phyloP scores from a whole-genome alignment of 2,329 filamentous ascomycete species.

The Juglanconis oblonga region DNA sequence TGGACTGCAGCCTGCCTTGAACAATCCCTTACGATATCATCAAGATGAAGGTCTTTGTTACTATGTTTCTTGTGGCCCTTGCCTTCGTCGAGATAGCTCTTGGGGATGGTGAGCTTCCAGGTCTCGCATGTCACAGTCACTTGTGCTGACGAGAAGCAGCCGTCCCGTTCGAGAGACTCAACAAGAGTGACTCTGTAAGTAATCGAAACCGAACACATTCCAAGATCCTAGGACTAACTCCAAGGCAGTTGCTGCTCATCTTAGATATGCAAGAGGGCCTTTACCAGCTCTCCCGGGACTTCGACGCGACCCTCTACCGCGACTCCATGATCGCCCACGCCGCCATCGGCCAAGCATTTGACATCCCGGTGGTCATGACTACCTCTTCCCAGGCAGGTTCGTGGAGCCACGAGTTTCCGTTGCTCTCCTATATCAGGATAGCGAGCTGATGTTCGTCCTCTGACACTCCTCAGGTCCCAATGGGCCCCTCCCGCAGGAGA shows the following conservation, averaged over 20 bases:
- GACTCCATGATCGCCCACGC: constrained; percentile 68
- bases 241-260: constrained; percentile 48
- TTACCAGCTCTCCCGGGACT: constrained; percentile 62
- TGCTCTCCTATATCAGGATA: neutral
- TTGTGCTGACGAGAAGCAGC: constrained; percentile 1
- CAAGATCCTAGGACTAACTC: neutral
- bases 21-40: no score
- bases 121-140: no score
- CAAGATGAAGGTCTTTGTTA: neutral
- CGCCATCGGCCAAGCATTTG: constrained; percentile 62
- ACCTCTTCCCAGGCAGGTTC: constrained; percentile 60
- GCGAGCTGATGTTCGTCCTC: neutral
- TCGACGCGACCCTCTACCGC: constrained; percentile 60
- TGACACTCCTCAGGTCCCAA: constrained; percentile 54
- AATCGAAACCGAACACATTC: neutral
- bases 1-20: no score
- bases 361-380: constrained; percentile 67
- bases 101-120: constrained; percentile 11
- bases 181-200: constrained; percentile 29
- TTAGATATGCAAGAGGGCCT: constrained; percentile 61
- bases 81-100: constrained; percentile 1
- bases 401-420: neutral
- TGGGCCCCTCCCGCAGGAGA: constrained; percentile 67
- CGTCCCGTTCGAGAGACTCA: constrained; percentile 26
- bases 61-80: neutral